Evolutionary conservation across 371 early-diverging fungal species (phyloP), one percentile per base, ranked within the genome.

Genomic region (Vairimorpha apis): DNA sequence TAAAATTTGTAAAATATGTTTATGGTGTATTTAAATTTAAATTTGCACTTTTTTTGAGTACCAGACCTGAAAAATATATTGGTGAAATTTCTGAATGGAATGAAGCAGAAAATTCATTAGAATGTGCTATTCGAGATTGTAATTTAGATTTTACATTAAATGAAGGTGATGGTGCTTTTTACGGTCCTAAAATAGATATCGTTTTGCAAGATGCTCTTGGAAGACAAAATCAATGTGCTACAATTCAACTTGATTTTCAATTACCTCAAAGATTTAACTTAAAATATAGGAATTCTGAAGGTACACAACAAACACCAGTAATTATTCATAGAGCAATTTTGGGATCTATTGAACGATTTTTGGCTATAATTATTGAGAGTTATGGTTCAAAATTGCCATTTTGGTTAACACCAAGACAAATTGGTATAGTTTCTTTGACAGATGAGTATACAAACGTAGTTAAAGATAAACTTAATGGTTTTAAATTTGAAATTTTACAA

Each of bases 161-260:
- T 83, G 90, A 89, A 23, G 95, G 95, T 76, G 99, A 98, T 86
- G 99, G 97, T 44, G 99, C 99, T 27, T 98, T 98, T 87, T 98
- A 98, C 83, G 99, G 97, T 4, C 99, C 99, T 77, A 98, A 98
- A 88, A 92, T 98, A 79, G 99, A 98, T 86, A 95, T 98, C 77
- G 88, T 89, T 45, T 89, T 98, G 74, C 85, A 88, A 32, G 99
- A 98, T 85, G 94, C 94, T 14, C 86, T 94, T 70, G 86, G 88
- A 51, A 89, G 96, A 68, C 86, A 87, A 76, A 91, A 90, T 81
- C 97, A 97, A 84, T 96, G 96, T 81, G 97, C 95, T 45, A 98
- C 99, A 21, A 90, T 97, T 68, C 97, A 98, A 82, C 87, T 98
- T 49, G 99, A 89, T 83, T 96, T 94, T 88, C 92, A 95, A 79